Conservation (phyloP, 2,329 filamentous ascomycete genomes). For the Mycogone perniciosa region DNA sequence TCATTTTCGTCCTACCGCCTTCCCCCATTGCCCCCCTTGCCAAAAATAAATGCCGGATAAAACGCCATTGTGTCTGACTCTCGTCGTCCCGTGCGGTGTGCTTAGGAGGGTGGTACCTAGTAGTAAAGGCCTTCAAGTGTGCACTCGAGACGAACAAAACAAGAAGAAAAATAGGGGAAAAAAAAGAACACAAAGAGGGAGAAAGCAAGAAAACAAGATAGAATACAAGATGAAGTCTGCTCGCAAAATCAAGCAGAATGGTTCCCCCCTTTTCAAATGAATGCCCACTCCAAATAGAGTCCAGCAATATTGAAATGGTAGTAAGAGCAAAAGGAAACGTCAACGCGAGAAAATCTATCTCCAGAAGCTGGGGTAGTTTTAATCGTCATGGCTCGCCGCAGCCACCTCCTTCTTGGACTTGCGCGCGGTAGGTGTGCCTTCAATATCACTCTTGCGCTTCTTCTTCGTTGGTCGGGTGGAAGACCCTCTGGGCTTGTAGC, state of each 20-base stretch:
- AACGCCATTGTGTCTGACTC: neutral
- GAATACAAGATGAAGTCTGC: neutral
- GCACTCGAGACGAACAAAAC: neutral
- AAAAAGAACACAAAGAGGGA: neutral
- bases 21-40: neutral
- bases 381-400: slow-evolving; percentile 24
- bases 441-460: slow-evolving; percentile 51
- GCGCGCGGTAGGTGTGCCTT: slow-evolving; percentile 29
- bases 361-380: slow-evolving; percentile 12
- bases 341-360: neutral
- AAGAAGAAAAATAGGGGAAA: neutral
- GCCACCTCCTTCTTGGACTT: slow-evolving; percentile 31
- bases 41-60: neutral
- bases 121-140: too few relatives aligned
- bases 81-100: neutral
- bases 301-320: too few relatives aligned
- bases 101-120: too few relatives aligned
- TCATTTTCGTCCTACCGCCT: neutral
- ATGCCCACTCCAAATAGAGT: too few relatives aligned
- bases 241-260: too few relatives aligned
- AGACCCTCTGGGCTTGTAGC: slow-evolving; percentile 54
- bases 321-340: too few relatives aligned
- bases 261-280: too few relatives aligned
- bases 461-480: slow-evolving; percentile 48
- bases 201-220: neutral